These are phyloP conservation scores for Hyphodiscus hymeniophilus DNA, from an alignment of 495 filamentous ascomycete species.

Conservation along the genomic window DNA sequence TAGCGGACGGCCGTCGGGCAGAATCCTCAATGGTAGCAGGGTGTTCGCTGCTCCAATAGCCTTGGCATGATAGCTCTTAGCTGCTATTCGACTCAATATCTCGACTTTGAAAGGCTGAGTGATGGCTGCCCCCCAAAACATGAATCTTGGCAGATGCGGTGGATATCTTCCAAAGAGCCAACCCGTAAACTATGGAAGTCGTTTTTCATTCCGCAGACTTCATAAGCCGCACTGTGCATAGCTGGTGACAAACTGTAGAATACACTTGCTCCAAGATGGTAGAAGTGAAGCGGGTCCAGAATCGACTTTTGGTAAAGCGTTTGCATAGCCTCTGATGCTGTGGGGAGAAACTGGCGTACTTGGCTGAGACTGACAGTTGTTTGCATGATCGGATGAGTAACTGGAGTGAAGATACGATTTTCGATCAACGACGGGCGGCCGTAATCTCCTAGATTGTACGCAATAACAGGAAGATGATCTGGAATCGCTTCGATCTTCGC, in stretches of 20 bases:
- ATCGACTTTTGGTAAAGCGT: slow-evolving; percentile 35
- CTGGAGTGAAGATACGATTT: slow-evolving; percentile 58
- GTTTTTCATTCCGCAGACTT: slow-evolving; percentile 64
- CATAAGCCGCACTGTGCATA: slow-evolving; percentile 73
- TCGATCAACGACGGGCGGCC: slow-evolving; percentile 62
- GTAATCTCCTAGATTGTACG: slow-evolving; percentile 62
- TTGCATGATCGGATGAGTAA: slow-evolving; percentile 58
- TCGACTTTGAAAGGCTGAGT: slow-evolving; percentile 69
- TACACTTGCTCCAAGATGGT: slow-evolving; percentile 64
- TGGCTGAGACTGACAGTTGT: slow-evolving; percentile 10
- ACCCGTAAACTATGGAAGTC: slow-evolving; percentile 58
- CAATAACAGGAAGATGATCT: slow-evolving; percentile 47
- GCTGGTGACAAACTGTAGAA: slow-evolving; percentile 68
- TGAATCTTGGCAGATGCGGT: slow-evolving; percentile 51
- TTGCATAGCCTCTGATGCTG: slow-evolving; percentile 49
- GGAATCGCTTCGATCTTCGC: slow-evolving; percentile 35
- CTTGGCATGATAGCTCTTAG: slow-evolving; percentile 65
- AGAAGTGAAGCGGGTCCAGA: slow-evolving; percentile 63
- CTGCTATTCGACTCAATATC: slow-evolving; percentile 56
- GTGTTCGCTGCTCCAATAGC: slow-evolving; percentile 81
- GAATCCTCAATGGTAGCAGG: slow-evolving; percentile 61
- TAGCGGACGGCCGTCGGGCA: slow-evolving; percentile 27
- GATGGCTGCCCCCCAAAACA: slow-evolving; percentile 68
- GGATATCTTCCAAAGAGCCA: slow-evolving; percentile 53
- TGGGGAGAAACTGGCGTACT: slow-evolving; percentile 36